phyloP scores from a whole-genome alignment of 805 yeast species.

The Dipodascopsis uninucleata region DNA sequence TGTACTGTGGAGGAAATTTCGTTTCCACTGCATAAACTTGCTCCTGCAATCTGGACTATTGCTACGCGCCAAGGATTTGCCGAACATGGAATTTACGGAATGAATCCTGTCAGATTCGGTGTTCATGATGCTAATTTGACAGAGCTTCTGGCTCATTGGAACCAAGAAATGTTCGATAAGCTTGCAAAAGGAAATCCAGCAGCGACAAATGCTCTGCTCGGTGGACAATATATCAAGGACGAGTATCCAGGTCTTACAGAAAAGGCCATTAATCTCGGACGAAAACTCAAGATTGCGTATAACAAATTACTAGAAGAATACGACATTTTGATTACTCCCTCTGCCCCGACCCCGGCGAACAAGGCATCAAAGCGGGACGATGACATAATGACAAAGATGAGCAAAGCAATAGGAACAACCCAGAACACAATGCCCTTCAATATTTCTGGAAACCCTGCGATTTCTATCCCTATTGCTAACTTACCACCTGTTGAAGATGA shows the following conservation, averaged over 20 bases:
- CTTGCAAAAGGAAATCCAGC: slow-evolving; percentile 20
- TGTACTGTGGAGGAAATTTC: slow-evolving; percentile 39
- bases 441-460: slow-evolving; percentile 41
- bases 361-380: slow-evolving; percentile 12
- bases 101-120: slow-evolving; percentile 20
- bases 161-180: slow-evolving; percentile 24
- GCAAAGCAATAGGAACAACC: slow-evolving; percentile 34
- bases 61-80: slow-evolving; percentile 27
- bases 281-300: slow-evolving; percentile 38
- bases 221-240: slow-evolving; percentile 37
- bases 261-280: slow-evolving; percentile 37
- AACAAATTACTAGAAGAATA: slow-evolving; percentile 34
- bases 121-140: slow-evolving; percentile 20
- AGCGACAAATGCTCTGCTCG: slow-evolving; percentile 25
- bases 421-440: slow-evolving; percentile 40
- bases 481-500: slow-evolving; percentile 34
- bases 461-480: slow-evolving; percentile 39
- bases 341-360: slow-evolving; percentile 24
- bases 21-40: slow-evolving; percentile 39
- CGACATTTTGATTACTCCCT: slow-evolving; percentile 40
- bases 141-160: slow-evolving; percentile 15
- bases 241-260: slow-evolving; percentile 38
- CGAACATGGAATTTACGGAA: slow-evolving; percentile 23
- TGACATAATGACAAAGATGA: slow-evolving; percentile 21
- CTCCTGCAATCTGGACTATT: slow-evolving; percentile 42